phyloP scores from a whole-genome alignment of 1,284 basidiomycete genomes.

The Taiwanofungus camphoratus region DNA sequence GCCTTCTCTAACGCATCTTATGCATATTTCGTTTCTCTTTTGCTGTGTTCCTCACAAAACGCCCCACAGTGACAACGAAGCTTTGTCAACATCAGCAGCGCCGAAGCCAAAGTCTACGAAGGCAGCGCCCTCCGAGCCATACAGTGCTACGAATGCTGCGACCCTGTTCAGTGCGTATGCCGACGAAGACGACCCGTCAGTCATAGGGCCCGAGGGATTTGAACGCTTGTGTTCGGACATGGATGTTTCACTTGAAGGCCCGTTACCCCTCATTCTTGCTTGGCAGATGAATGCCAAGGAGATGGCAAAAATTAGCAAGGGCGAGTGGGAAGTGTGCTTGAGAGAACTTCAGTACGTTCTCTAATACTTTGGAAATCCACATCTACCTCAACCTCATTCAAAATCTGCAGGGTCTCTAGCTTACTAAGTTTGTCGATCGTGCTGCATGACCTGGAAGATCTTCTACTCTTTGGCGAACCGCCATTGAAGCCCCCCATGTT shows the following conservation, averaged over 20 bases:
- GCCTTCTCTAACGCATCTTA: slow-evolving; percentile 9
- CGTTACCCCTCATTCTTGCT: slow-evolving; percentile 61
- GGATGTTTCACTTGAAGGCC: slow-evolving; percentile 61
- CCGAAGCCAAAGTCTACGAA: slow-evolving; percentile 11
- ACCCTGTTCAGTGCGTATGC: slow-evolving; percentile 59
- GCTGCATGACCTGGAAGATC: slow-evolving; percentile 54
- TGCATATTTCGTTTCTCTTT: slow-evolving; percentile 19
- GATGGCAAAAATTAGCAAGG: slow-evolving; percentile 60
- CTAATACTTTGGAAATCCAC: not conserved
- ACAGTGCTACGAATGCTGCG: slow-evolving; percentile 43
- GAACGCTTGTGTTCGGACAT: slow-evolving; percentile 60
- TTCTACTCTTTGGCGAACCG: slow-evolving; percentile 49
- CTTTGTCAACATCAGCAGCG: slow-evolving; percentile 2
- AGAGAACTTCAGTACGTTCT: slow-evolving; percentile 49
- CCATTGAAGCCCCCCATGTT: slow-evolving; percentile 20
- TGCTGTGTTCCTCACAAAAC: slow-evolving; percentile 16
- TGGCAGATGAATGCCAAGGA: slow-evolving; percentile 67
- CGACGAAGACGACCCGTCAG: slow-evolving; percentile 49
- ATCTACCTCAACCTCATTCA: not conserved
- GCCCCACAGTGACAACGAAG: slow-evolving; percentile 9
- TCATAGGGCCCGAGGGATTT: slow-evolving; percentile 65
- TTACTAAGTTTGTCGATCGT: slow-evolving; percentile 42
- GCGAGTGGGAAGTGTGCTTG: slow-evolving; percentile 64
- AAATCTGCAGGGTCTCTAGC: slow-evolving; percentile 49
- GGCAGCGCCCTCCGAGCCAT: slow-evolving; percentile 34